Evolutionary conservation across 129 eudicot genomes (phyloP).

Genomic region (Centella asiatica): DNA sequence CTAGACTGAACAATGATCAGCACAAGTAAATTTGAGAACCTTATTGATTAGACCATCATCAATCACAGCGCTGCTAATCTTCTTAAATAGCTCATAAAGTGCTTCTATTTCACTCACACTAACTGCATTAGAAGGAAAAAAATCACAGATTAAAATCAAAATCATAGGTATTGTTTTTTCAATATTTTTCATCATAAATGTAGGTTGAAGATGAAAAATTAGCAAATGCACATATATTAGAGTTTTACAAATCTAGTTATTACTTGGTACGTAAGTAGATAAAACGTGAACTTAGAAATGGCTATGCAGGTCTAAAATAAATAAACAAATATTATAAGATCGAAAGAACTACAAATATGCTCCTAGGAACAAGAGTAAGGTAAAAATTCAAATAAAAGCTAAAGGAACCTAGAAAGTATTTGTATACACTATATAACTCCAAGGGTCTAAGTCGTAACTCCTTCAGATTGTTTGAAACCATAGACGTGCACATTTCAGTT

Average conservation of each 20-base stretch:
- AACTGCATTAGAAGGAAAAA: conserved; percentile 40
- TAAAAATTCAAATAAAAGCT: background rate
- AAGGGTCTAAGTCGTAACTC: no score
- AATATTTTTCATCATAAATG: background rate
- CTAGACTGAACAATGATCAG: background rate
- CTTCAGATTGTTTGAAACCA: background rate
- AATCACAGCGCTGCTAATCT: conserved; percentile 84
- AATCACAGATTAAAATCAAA: conserved; percentile 3
- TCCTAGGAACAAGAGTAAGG: conserved; percentile 1
- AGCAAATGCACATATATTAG: background rate
- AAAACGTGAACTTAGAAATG: background rate
- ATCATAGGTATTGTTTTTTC: background rate
- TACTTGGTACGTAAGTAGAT: background rate
- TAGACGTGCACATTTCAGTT: background rate
- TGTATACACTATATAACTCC: no score
- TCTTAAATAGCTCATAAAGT: conserved; percentile 78
- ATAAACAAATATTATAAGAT: background rate
- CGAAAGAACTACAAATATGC: background rate
- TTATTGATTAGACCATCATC: conserved; percentile 86
- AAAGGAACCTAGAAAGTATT: background rate
- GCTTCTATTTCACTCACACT: conserved; percentile 94
- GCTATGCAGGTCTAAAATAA: background rate
- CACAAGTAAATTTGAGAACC: conserved; percentile 24
- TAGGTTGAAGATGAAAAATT: background rate
- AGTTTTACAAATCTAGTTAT: background rate